A percentile compares a stretch with the other conserved stretches of the same genome.
phyloP scores from a whole-genome alignment of 2,329 filamentous ascomycete genomes.

The Xylaria sp. region DNA sequence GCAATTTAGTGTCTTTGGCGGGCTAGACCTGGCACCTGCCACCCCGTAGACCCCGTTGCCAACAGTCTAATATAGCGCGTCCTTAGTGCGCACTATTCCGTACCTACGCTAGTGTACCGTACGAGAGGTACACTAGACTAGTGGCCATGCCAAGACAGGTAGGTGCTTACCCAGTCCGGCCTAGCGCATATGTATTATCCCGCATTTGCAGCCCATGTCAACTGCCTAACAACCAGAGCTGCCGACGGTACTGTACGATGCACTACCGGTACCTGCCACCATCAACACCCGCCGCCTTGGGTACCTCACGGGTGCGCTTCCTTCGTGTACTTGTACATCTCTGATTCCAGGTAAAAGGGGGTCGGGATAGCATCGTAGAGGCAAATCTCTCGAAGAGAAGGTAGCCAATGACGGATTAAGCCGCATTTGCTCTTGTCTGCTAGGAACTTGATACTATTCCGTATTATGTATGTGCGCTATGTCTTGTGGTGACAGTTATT shows the following conservation, averaged over 20 bases:
- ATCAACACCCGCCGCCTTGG: not conserved
- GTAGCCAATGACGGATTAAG: not conserved
- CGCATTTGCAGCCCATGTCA: not conserved
- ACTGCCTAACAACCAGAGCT: no score
- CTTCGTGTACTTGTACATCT: not conserved
- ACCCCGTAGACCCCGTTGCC: not conserved
- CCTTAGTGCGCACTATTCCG: not conserved
- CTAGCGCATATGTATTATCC: not conserved
- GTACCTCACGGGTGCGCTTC: not conserved
- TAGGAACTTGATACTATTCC: not conserved
- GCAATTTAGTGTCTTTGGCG: conserved; percentile 10
- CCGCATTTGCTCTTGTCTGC: not conserved
- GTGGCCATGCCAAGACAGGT: not conserved
- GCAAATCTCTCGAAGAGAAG: not conserved
- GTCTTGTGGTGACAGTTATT: not conserved
- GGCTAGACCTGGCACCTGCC: conserved; percentile 4
- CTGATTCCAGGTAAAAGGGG: not conserved
- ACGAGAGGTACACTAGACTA: not conserved
- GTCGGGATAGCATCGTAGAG: not conserved
- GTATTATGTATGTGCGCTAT: not conserved
- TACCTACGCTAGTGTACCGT: not conserved
- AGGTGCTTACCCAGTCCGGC: not conserved
- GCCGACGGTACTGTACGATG: no score
- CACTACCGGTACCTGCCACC: not conserved
- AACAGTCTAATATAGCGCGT: not conserved